phyloP scores from a whole-genome alignment of 108 stramenopile species.

The Cyclotella baltica region DNA sequence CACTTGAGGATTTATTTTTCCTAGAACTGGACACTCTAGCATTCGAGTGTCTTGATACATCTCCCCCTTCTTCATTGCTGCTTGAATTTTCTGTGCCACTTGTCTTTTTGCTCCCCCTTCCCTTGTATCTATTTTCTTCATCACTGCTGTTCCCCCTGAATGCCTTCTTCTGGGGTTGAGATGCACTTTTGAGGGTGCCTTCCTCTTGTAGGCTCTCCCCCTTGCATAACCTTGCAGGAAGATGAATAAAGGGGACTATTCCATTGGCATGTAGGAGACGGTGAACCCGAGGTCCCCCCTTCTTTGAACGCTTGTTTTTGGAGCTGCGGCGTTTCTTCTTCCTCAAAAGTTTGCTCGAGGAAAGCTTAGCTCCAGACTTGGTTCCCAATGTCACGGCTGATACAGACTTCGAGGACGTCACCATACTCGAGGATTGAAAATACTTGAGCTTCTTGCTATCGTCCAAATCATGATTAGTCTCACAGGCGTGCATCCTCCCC shows the following conservation, averaged over 20 bases:
- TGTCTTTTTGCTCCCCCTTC: no score
- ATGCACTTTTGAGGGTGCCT: background rate
- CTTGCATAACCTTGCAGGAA: constrained; percentile 2
- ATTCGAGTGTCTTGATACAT: no score
- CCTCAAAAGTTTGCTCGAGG: background rate
- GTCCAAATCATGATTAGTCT: constrained; percentile 16
- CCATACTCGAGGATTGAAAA: background rate
- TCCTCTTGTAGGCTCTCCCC: background rate
- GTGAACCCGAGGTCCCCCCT: constrained; percentile 2
- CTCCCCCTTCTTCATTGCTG: no score
- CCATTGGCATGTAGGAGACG: constrained; percentile 34
- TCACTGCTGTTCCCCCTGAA: no score
- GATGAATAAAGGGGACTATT: constrained; percentile 54
- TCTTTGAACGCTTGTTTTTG: background rate
- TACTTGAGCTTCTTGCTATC: background rate
- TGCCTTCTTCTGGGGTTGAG: no score
- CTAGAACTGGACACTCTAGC: no score
- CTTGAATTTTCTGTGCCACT: no score
- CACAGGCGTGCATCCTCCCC: constrained; percentile 11
- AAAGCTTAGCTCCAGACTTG: background rate
- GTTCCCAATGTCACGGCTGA: background rate
- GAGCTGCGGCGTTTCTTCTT: background rate
- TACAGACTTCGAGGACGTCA: background rate
- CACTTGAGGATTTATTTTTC: no score
- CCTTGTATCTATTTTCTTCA: no score